Percentiles rank a stretch among this genome's conserved stretches.
phyloP scores from a whole-genome alignment of 805 yeast genomes.

The Candida insectalens region DNA sequence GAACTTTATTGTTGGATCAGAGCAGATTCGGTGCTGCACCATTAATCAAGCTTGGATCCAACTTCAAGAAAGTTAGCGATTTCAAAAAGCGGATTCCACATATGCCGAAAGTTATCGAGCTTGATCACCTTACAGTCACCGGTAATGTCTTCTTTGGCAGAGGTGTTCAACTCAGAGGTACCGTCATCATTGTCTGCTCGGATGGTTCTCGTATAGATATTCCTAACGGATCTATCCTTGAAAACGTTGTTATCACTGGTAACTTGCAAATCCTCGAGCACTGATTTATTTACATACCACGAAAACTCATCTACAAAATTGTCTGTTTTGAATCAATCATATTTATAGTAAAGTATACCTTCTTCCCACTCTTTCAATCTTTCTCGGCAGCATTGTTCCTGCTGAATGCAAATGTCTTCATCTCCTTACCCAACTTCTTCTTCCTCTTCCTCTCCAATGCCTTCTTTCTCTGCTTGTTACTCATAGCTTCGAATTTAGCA shows the following conservation, averaged over 20 bases:
- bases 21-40: conserved; percentile 89
- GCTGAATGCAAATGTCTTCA: conserved; percentile 32
- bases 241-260: conserved; percentile 96
- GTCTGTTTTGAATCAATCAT: no score
- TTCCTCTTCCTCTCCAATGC: conserved; percentile 81
- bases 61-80: conserved; percentile 89
- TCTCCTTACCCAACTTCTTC: conserved; percentile 76
- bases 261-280: conserved; percentile 91
- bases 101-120: conserved; percentile 92
- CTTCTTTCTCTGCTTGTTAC: conserved; percentile 62
- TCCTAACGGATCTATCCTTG: conserved; percentile 92
- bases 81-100: conserved; percentile 87
- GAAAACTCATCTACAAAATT: neutral
- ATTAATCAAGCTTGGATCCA: conserved; percentile 90
- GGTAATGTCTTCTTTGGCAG: conserved; percentile 93
- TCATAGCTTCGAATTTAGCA: conserved; percentile 71
- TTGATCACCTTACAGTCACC: conserved; percentile 94
- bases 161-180: conserved; percentile 86
- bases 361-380: neutral
- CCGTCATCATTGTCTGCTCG: conserved; percentile 94
- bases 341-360: neutral
- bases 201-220: conserved; percentile 96
- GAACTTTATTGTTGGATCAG: conserved; percentile 77
- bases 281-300: conserved; percentile 25
- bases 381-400: neutral